Evolutionary conservation across 2,329 filamentous ascomycete species (phyloP).

Genomic region (Pseudocercospora macadamiae): DNA sequence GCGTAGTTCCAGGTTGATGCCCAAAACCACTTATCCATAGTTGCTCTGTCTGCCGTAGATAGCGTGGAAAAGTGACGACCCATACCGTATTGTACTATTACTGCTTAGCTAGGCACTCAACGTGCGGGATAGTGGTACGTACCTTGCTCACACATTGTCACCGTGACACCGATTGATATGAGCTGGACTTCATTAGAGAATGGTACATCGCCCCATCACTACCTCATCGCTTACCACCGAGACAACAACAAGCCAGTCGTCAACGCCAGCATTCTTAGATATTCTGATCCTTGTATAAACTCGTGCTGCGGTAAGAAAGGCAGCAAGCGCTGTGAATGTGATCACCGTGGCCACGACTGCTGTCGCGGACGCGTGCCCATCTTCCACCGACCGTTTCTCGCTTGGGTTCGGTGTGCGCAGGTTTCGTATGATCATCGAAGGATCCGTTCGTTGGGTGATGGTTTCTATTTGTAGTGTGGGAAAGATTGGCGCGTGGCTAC

Average conservation of each 20-base stretch:
- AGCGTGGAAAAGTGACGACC: constrained; percentile 20
- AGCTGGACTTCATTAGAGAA: constrained; percentile 11
- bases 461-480: background rate
- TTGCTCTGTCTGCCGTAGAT: constrained; percentile 5
- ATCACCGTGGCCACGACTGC: constrained; percentile 14
- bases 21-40: constrained; percentile 24
- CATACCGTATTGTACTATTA: constrained; percentile 25
- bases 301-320: constrained; percentile 10
- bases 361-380: constrained; percentile 16
- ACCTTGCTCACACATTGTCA: constrained; percentile 24
- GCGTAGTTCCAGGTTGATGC: constrained; percentile 22
- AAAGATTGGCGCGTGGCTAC: background rate
- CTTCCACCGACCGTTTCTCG: background rate
- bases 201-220: background rate
- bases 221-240: constrained; percentile 12
- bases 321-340: constrained; percentile 18
- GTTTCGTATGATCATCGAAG: background rate
- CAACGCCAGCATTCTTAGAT: constrained; percentile 20
- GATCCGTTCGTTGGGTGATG: background rate
- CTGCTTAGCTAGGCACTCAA: background rate
- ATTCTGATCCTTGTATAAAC: constrained; percentile 17
- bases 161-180: constrained; percentile 17
- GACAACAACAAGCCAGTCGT: constrained; percentile 21
- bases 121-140: background rate
- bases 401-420: background rate